These are phyloP conservation scores for Podila epigama DNA, from an alignment of 192 early-diverging fungal genomes.

Conservation along the genomic window DNA sequence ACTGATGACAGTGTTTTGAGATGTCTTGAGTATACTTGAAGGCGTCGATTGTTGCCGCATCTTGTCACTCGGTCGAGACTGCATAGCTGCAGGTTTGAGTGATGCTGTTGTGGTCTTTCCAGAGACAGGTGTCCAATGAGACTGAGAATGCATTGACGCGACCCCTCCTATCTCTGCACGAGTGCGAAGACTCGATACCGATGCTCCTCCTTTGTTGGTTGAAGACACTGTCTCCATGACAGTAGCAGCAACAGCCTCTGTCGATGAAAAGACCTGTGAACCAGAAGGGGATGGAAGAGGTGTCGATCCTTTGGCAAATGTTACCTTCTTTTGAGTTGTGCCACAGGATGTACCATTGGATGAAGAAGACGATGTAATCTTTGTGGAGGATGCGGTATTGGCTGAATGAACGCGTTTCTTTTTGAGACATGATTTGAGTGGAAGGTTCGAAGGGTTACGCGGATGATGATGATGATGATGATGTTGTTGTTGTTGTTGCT, in stretches of 20 bases:
- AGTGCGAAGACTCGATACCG: not conserved
- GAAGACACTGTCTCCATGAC: not conserved
- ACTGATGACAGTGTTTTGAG: not conserved
- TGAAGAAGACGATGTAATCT: not conserved
- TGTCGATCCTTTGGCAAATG: constrained; percentile 35
- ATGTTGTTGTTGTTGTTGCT: not conserved
- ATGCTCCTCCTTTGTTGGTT: no score
- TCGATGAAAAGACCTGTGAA: constrained; percentile 10
- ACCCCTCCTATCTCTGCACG: no score
- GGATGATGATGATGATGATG: not conserved
- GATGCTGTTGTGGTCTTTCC: not conserved
- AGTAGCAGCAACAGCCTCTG: not conserved
- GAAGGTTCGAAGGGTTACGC: not conserved
- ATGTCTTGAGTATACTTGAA: not conserved
- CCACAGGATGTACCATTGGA: not conserved
- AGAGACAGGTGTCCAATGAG: no score
- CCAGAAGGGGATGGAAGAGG: constrained; percentile 25
- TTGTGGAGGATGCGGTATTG: not conserved
- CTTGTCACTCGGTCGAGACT: no score
- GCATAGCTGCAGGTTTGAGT: not conserved
- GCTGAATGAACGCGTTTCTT: no score
- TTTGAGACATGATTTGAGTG: constrained; percentile 36
- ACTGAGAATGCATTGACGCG: no score
- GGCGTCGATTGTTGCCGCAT: not conserved
- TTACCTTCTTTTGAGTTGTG: constrained; percentile 13